Evolutionary conservation across 768 basidiomycete genomes (phyloP), one percentile per base, ranked within the genome.

Genomic region (Lentinus tigrinus): DNA sequence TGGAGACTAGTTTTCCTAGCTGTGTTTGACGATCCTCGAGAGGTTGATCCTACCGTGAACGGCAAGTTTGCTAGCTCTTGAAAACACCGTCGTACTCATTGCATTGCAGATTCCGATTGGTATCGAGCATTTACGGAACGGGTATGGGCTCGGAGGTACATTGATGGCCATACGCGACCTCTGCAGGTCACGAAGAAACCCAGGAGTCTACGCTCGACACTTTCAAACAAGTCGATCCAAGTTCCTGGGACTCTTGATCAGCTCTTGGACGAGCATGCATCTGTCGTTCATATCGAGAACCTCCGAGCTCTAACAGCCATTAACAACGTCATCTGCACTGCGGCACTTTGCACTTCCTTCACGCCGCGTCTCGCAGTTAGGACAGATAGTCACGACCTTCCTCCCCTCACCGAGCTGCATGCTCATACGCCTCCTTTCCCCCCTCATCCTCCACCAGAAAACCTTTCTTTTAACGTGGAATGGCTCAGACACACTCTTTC

Each of bases 1-100:
- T 78, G 77, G 77, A 65, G 73, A 9, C 54, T 62, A 3, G 56
- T 76, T 28, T 77, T 75, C 65, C 68, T 75, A 19, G 49, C 59
- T 7, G 55, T 61, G 3, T 77, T 76, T 52, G 77, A 77, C 49
- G 68, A 76, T 51, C 74, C 74, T 2, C 55, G 65, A 14, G 14
- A 4, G 1, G 36, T 43, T 1, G 36, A 26, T 7, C 17, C 4
- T n/a, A 8, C 38, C 28, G 21, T 19, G 31, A 34, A 17, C 24
- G 47, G 27, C 36, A n/a, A 46, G n/a, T 40, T 19, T 3, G 3
- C 19, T 11, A 21, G 14, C 4, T 2, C n/a, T 31, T 6, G 13
- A 19, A 28, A 14, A 13, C 36, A 16, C 8, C n/a, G 10, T 24
- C 19, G 14, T 11, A 11, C 23, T n/a, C 26, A 26, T 31, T 4